These are phyloP conservation scores for Candida germanica DNA, from an alignment of 805 yeast species.

Conservation along the genomic window DNA sequence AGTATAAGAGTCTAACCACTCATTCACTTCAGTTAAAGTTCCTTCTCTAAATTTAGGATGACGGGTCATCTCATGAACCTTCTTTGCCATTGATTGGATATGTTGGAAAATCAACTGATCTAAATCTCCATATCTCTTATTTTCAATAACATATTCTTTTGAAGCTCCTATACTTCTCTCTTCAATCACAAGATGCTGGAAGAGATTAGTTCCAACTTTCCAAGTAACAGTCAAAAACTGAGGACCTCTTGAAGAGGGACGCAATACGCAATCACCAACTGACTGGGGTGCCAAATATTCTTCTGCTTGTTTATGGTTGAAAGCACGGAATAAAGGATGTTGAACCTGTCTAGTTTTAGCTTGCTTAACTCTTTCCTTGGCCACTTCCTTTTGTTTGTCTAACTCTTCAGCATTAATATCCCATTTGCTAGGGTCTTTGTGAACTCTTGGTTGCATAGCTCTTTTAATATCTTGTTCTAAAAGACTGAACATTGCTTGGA, in stretches of 20 bases:
- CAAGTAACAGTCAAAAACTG: constrained; percentile 91
- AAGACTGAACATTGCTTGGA: constrained; percentile 73
- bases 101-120: constrained; percentile 91
- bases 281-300: constrained; percentile 83
- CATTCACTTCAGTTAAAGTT: constrained; percentile 71
- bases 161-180: constrained; percentile 71
- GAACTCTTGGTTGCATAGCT: constrained; percentile 45
- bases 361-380: constrained; percentile 61
- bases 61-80: constrained; percentile 78
- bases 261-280: constrained; percentile 88
- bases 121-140: constrained; percentile 71
- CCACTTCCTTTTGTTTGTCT: constrained; percentile 58
- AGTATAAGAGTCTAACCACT: constrained; percentile 85
- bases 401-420: constrained; percentile 69
- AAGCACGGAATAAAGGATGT: constrained; percentile 86
- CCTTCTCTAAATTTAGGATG: constrained; percentile 89
- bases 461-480: constrained; percentile 59
- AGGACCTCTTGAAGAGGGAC: constrained; percentile 90
- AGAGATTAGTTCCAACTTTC: constrained; percentile 89
- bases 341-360: constrained; percentile 76
- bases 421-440: constrained; percentile 69
- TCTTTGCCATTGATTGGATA: constrained; percentile 75
- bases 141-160: constrained; percentile 60
- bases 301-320: constrained; percentile 86
- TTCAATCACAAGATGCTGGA: constrained; percentile 85